Percentiles rank a stretch among this genome's conserved stretches.
phyloP scores from a whole-genome alignment of 75 land plant genomes.

The Selaginella tamariscina region DNA sequence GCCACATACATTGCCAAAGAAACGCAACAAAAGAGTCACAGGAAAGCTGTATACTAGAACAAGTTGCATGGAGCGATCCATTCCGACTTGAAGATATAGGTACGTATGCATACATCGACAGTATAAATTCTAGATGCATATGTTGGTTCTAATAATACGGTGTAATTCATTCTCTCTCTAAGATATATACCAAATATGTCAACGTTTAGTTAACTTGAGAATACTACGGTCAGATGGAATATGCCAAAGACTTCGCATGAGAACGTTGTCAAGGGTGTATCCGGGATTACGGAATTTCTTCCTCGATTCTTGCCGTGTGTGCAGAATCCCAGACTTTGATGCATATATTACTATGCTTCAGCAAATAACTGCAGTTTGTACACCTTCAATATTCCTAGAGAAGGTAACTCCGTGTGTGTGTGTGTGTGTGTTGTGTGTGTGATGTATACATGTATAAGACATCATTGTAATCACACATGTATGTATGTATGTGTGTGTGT shows the following conservation, averaged over 20 bases:
- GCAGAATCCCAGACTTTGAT: constrained; percentile 34
- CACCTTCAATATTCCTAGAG: constrained; percentile 50
- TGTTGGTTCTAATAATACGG: too few relatives aligned
- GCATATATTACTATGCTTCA: constrained; percentile 41
- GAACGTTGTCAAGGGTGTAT: constrained; percentile 33
- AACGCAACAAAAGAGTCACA: constrained; percentile 25
- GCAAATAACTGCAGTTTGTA: constrained; percentile 30
- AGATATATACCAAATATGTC: too few relatives aligned
- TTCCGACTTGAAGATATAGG: constrained; percentile 29
- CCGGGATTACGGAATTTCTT: constrained; percentile 61
- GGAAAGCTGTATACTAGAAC: constrained; percentile 43
- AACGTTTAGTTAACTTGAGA: too few relatives aligned
- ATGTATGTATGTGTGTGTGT: too few relatives aligned
- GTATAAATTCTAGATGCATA: too few relatives aligned
- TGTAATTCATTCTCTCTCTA: too few relatives aligned
- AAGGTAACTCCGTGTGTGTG: constrained; percentile 39
- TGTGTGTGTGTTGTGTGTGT: too few relatives aligned
- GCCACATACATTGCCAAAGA: constrained; percentile 25
- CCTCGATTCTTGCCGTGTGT: constrained; percentile 47
- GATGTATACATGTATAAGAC: too few relatives aligned
- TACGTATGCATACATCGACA: too few relatives aligned
- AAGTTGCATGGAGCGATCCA: constrained; percentile 67
- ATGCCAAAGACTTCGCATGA: neutral
- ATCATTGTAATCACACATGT: neutral
- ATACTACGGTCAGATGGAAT: too few relatives aligned